A percentile compares a stretch with the other conserved stretches of the same genome.
phyloP scores from a whole-genome alignment of 306 rosid species.

The Medicago lupulina region DNA sequence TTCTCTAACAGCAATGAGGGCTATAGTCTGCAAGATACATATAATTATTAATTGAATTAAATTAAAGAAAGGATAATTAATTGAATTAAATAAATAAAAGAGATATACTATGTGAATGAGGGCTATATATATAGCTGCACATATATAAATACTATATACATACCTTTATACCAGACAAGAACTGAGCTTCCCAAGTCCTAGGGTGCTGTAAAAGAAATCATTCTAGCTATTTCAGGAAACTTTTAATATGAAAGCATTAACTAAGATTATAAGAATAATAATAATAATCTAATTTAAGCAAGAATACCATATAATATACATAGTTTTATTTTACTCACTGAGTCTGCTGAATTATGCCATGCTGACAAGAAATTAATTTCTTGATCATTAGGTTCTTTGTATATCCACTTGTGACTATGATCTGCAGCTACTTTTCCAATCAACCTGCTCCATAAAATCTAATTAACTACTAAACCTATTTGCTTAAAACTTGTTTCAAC shows the following conservation, averaged over 20 bases:
- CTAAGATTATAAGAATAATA: slow-evolving; percentile 20
- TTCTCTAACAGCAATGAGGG: slow-evolving; percentile 95
- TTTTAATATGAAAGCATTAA: not conserved
- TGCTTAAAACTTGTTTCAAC: slow-evolving; percentile 13
- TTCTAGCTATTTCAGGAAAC: slow-evolving; percentile 2
- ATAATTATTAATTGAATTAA: not conserved
- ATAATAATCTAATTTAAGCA: slow-evolving; percentile 3
- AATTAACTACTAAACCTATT: slow-evolving; percentile 17
- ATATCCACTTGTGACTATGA: slow-evolving; percentile 96
- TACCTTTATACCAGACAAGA: slow-evolving; percentile 98
- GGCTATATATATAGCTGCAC: not conserved
- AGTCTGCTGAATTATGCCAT: slow-evolving; percentile 94
- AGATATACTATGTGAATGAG: not conserved
- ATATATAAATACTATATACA: not conserved
- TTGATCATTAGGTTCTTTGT: slow-evolving; percentile 89
- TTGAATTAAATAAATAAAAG: not conserved
- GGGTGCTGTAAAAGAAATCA: slow-evolving; percentile 77
- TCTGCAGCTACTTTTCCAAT: slow-evolving; percentile 99
- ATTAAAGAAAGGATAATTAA: not conserved
- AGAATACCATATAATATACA: too few relatives aligned
- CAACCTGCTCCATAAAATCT: slow-evolving; percentile 60
- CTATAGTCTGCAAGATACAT: slow-evolving; percentile 77
- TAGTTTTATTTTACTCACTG: slow-evolving; percentile 53
- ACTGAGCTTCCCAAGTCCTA: slow-evolving; percentile 99
- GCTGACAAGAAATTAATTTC: slow-evolving; percentile 91